phyloP scores from a whole-genome alignment of 202 grass and related monocot genomes.

The Zoysia matrella region DNA sequence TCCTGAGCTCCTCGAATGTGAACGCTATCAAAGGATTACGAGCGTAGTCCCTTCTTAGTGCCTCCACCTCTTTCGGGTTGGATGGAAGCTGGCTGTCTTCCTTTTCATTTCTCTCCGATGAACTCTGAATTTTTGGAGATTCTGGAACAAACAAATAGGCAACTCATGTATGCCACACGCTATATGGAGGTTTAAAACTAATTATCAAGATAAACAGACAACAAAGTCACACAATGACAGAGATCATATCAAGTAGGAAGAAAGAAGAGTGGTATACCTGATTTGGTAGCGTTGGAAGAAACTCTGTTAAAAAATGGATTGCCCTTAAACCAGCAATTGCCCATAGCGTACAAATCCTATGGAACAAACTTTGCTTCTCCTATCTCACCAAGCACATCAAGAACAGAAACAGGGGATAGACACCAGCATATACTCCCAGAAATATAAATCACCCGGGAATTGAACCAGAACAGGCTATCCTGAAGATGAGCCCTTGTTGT shows the following conservation, averaged over 20 bases:
- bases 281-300: slow-evolving; percentile 73
- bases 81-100: slow-evolving; percentile 70
- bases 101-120: slow-evolving; percentile 52
- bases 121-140: slow-evolving; percentile 69
- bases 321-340: slow-evolving; percentile 75
- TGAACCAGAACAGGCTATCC: slow-evolving; percentile 19
- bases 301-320: slow-evolving; percentile 71
- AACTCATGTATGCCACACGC: slow-evolving; percentile 3
- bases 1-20: slow-evolving; percentile 84
- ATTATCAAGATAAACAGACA: background rate
- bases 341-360: slow-evolving; percentile 54
- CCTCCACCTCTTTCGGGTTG: slow-evolving; percentile 87
- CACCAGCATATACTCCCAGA: background rate
- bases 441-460: slow-evolving; percentile 13
- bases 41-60: slow-evolving; percentile 57
- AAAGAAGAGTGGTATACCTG: slow-evolving; percentile 47
- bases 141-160: slow-evolving; percentile 49
- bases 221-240: background rate
- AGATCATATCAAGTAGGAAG: slow-evolving; percentile 20
- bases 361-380: slow-evolving; percentile 8
- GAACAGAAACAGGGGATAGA: slow-evolving; percentile 11
- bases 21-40: slow-evolving; percentile 80
- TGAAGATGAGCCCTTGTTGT: slow-evolving; percentile 18
- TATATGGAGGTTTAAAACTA: background rate
- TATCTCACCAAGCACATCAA: slow-evolving; percentile 46